phyloP scores from a whole-genome alignment of 2,329 filamentous ascomycete genomes.

The Arthrinium phaeospermum region DNA sequence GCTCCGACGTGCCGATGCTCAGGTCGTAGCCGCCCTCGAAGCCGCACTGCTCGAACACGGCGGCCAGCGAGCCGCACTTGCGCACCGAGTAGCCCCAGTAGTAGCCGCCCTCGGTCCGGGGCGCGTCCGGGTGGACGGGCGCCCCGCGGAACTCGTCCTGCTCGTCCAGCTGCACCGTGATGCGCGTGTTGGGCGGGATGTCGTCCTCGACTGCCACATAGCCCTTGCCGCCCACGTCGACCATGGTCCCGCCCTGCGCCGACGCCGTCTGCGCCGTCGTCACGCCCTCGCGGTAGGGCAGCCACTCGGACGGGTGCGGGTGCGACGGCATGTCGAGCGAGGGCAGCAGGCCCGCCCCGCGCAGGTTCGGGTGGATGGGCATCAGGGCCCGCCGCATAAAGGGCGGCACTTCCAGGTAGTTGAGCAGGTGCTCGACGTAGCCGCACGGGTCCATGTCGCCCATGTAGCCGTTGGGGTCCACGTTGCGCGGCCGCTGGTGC shows the following conservation, averaged over 20 bases:
- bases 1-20: constrained; percentile 83
- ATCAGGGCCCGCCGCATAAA: constrained; percentile 80
- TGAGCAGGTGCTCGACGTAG: constrained; percentile 79
- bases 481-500: constrained; percentile 50
- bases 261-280: constrained; percentile 54
- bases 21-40: constrained; percentile 82
- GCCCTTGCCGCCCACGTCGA: constrained; percentile 63
- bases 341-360: constrained; percentile 74
- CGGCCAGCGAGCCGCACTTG: constrained; percentile 68
- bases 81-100: constrained; percentile 86
- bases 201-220: constrained; percentile 61
- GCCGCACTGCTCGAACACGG: constrained; percentile 77
- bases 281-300: constrained; percentile 80
- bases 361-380: constrained; percentile 78
- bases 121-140: constrained; percentile 70
- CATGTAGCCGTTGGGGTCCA: constrained; percentile 63
- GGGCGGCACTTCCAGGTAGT: constrained; percentile 83
- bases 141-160: constrained; percentile 53
- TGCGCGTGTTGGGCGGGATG: constrained; percentile 73
- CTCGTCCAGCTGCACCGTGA: constrained; percentile 72
- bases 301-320: constrained; percentile 76
- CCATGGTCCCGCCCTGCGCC: constrained; percentile 55
- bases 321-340: constrained; percentile 88
- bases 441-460: constrained; percentile 78
- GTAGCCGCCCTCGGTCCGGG: constrained; percentile 77